Conservation (phyloP, 2,329 filamentous ascomycete species). For the Xylaria sp. region DNA sequence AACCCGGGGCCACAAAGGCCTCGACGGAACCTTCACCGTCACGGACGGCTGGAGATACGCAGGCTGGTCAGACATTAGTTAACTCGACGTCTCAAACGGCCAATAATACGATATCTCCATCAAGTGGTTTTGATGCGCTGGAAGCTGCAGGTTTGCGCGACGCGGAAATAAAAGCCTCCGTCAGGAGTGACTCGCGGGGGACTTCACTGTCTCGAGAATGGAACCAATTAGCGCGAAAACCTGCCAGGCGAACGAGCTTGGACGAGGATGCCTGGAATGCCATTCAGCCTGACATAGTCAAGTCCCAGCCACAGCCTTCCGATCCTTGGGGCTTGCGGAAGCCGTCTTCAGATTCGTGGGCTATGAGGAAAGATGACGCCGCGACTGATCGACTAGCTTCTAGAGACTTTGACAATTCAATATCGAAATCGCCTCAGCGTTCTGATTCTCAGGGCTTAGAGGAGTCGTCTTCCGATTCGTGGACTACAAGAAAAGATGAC, state of each 20-base stretch:
- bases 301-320: neutral
- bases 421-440: neutral
- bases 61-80: neutral
- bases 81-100: neutral
- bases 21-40: neutral
- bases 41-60: neutral
- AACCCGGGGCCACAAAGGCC: neutral
- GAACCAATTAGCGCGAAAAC: conserved; percentile 21
- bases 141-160: conserved; percentile 6
- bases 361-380: neutral
- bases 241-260: neutral
- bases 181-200: neutral
- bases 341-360: neutral
- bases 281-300: neutral
- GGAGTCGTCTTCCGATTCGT: neutral
- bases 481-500: neutral
- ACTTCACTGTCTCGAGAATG: conserved; percentile 18
- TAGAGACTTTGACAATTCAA: neutral
- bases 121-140: neutral
- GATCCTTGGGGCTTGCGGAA: neutral
- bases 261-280: neutral
- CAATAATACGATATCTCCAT: neutral
- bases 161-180: neutral
- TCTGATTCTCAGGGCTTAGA: neutral
- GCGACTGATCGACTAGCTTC: neutral